Percentiles rank a stretch among this genome's conserved stretches.
Evolutionary conservation across 495 filamentous ascomycete species (phyloP).

Genomic region (Penicillium pancosmium): DNA sequence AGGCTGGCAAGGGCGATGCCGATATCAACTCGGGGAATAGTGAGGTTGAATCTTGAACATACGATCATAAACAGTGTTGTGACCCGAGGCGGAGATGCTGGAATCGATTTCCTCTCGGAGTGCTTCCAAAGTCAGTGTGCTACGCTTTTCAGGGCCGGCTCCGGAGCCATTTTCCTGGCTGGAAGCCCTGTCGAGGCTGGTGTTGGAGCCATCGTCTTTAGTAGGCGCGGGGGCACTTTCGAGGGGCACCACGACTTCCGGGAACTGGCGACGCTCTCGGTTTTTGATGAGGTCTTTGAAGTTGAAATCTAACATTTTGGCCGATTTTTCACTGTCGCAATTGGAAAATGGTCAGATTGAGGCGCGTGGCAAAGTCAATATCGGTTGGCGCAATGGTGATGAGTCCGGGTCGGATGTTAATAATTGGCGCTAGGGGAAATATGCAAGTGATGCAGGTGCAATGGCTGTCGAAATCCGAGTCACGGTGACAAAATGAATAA

Average conservation of each 20-base stretch:
- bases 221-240: constrained; percentile 29
- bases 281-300: constrained; percentile 47
- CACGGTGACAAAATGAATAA: not conserved
- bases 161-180: constrained; percentile 37
- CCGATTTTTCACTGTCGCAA: constrained; percentile 6
- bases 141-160: constrained; percentile 22
- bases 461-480: constrained; percentile 9
- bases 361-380: constrained; percentile 7
- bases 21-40: not conserved
- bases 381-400: constrained; percentile 12
- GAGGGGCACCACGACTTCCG: constrained; percentile 49
- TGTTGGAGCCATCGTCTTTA: constrained; percentile 18
- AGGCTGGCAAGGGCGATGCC: not conserved
- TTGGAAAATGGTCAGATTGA: constrained; percentile 12
- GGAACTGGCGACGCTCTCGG: constrained; percentile 46
- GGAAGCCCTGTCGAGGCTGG: constrained; percentile 33
- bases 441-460: constrained; percentile 12
- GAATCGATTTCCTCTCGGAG: constrained; percentile 52
- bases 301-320: constrained; percentile 24
- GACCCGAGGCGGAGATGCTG: constrained; percentile 47
- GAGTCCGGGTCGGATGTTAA: not conserved
- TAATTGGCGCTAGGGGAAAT: constrained; percentile 7
- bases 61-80: constrained; percentile 58
- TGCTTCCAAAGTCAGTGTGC: constrained; percentile 47
- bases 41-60: constrained; percentile 29